These are phyloP conservation scores for Hypoxylon crocopeplum DNA, from an alignment of 495 filamentous ascomycete genomes.

Conservation along the genomic window DNA sequence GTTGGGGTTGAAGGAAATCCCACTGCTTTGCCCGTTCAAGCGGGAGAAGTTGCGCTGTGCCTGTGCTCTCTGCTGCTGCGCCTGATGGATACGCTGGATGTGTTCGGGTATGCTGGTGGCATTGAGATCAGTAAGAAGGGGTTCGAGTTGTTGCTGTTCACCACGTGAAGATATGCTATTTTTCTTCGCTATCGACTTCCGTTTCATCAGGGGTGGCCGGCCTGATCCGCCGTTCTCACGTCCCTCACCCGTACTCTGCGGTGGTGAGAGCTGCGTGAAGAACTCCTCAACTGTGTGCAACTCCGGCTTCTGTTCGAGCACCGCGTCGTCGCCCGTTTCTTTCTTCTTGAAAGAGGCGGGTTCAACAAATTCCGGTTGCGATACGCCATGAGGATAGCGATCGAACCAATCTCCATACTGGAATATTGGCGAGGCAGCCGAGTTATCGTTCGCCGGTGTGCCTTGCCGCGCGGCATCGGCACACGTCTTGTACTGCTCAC, in stretches of 20 bases:
- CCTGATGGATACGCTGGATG: slow-evolving; percentile 43
- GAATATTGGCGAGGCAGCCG: slow-evolving; percentile 71
- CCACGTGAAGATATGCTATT: slow-evolving; percentile 45
- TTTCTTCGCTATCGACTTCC: slow-evolving; percentile 53
- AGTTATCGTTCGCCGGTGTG: slow-evolving; percentile 56
- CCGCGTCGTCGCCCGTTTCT: slow-evolving; percentile 78
- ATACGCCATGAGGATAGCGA: slow-evolving; percentile 91
- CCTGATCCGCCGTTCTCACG: slow-evolving; percentile 35
- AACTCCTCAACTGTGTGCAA: slow-evolving; percentile 95
- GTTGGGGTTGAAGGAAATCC: slow-evolving; percentile 48
- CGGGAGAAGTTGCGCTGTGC: slow-evolving; percentile 51
- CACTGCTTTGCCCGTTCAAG: slow-evolving; percentile 47
- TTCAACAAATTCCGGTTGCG: slow-evolving; percentile 81
- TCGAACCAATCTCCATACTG: slow-evolving; percentile 99
- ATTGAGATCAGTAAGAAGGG: slow-evolving; percentile 49
- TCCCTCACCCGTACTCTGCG: slow-evolving; percentile 54
- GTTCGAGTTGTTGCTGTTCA: slow-evolving; percentile 49
- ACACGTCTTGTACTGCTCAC: slow-evolving; percentile 85
- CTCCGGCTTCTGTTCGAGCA: slow-evolving; percentile 83
- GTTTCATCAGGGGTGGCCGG: slow-evolving; percentile 48
- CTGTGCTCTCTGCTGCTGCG: slow-evolving; percentile 48
- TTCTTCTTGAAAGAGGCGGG: slow-evolving; percentile 70
- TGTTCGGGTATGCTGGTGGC: slow-evolving; percentile 38
- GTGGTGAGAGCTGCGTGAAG: slow-evolving; percentile 81
- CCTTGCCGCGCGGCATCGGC: slow-evolving; percentile 73